A percentile compares a stretch with the other conserved stretches of the same genome.
These are phyloP conservation scores for Alternaria sp. DNA, from an alignment of 2,329 filamentous ascomycete genomes.

Conservation along the genomic window DNA sequence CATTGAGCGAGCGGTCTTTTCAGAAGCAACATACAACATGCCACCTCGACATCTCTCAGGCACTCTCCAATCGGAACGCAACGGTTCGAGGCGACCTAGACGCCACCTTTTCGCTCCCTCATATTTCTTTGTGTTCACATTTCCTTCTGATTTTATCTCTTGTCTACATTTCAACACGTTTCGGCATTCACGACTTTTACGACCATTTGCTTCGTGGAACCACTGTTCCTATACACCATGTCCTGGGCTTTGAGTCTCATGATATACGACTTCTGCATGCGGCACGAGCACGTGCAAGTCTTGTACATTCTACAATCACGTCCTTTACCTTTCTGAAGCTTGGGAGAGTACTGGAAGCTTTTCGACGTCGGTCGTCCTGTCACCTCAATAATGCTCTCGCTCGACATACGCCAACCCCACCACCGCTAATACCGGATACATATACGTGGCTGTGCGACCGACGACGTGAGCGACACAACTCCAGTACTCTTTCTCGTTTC, in stretches of 20 bases:
- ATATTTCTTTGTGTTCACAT: constrained; percentile 45
- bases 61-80: constrained; percentile 53
- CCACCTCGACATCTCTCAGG: constrained; percentile 55
- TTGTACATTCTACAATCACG: constrained; percentile 47
- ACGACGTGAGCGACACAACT: constrained; percentile 25
- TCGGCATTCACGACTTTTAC: constrained; percentile 50
- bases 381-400: constrained; percentile 23
- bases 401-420: constrained; percentile 18
- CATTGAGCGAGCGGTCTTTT: constrained; percentile 32
- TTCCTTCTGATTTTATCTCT: constrained; percentile 43
- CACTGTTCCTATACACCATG: constrained; percentile 33
- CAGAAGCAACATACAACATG: constrained; percentile 22
- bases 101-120: constrained; percentile 23
- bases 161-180: constrained; percentile 40
- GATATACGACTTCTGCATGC: constrained; percentile 51
- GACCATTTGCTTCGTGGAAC: constrained; percentile 42
- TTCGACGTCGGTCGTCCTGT: constrained; percentile 29
- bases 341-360: constrained; percentile 22
- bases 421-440: constrained; percentile 21
- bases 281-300: constrained; percentile 47
- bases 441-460: constrained; percentile 28
- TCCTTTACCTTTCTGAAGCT: constrained; percentile 38
- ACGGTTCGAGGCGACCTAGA: constrained; percentile 8
- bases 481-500: constrained; percentile 15
- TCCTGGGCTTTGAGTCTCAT: constrained; percentile 42